Evolutionary conservation across 2,329 filamentous ascomycete species (phyloP).

Genomic region (Aspergillus floridensis): DNA sequence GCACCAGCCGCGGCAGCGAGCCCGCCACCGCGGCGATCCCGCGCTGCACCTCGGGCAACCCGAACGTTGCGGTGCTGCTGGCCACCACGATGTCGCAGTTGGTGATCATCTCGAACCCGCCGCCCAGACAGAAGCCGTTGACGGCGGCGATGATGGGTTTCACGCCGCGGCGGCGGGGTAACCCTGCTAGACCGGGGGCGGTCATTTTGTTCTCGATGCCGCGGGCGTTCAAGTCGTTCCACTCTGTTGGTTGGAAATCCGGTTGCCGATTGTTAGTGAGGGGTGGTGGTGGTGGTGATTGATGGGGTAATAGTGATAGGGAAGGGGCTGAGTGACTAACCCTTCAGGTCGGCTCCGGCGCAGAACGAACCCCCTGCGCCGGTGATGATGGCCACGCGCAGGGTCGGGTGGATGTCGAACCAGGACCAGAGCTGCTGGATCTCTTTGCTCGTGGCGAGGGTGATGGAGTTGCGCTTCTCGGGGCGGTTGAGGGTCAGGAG

Average conservation of each 20-base stretch:
- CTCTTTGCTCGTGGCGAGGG: conserved; percentile 41
- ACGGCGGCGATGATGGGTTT: conserved; percentile 77
- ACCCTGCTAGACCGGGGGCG: conserved; percentile 60
- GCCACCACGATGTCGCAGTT: conserved; percentile 66
- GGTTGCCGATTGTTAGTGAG: background rate
- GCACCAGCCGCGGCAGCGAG: conserved; percentile 64
- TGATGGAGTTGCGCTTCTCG: conserved; percentile 43
- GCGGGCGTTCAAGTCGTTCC: conserved; percentile 49
- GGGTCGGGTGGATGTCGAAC: conserved; percentile 61
- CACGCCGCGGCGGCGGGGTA: conserved; percentile 64
- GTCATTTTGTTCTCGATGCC: conserved; percentile 35
- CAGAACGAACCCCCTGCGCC: conserved; percentile 65
- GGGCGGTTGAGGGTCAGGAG: conserved; percentile 44
- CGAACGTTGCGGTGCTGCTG: conserved; percentile 58
- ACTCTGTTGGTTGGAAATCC: conserved; percentile 41
- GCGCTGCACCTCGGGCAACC: conserved; percentile 67
- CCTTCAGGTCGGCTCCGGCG: conserved; percentile 66
- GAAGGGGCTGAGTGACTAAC: conserved; percentile 14
- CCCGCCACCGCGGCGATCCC: conserved; percentile 71
- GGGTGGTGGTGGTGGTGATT: too few species aligned
- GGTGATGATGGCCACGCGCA: conserved; percentile 63
- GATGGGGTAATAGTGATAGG: too few species aligned
- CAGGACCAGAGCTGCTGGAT: conserved; percentile 54
- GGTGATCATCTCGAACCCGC: conserved; percentile 72
- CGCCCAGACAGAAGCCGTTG: conserved; percentile 71